A percentile compares a stretch with the other conserved stretches of the same genome.
Conservation (phyloP, 208 protist genomes). For the Acanthamoeba triangularis region DNA sequence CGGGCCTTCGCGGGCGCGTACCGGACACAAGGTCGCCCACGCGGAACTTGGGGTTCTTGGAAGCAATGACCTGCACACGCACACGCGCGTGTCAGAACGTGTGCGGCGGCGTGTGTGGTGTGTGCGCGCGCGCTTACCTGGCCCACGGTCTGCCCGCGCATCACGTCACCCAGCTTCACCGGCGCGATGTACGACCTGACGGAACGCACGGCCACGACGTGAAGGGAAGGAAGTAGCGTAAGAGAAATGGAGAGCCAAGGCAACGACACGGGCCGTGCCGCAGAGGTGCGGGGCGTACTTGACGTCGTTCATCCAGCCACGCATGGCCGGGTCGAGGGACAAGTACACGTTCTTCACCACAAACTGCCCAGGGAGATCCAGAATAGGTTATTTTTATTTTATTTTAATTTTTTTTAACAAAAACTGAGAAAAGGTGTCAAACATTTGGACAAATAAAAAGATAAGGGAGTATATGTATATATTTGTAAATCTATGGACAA, state of each 20-base stretch:
- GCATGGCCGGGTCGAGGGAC: constrained; percentile 69
- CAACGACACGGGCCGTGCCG: background rate
- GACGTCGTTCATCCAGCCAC: constrained; percentile 71
- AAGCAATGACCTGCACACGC: constrained; percentile 45
- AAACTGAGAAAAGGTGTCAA: background rate
- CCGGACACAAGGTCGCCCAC: constrained; percentile 56
- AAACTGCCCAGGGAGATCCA: background rate
- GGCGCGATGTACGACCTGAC: constrained; percentile 71
- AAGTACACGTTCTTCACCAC: constrained; percentile 68
- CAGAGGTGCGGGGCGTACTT: constrained; percentile 14
- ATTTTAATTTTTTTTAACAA: background rate
- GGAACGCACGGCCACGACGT: background rate
- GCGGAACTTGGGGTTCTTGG: constrained; percentile 70
- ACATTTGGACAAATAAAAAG: too few relatives aligned
- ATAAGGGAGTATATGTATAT: too few relatives aligned
- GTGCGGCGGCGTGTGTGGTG: background rate
- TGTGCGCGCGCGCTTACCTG: background rate
- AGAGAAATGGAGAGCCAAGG: background rate
- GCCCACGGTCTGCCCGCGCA: constrained; percentile 67
- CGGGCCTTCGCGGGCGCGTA: background rate
- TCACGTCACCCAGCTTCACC: constrained; percentile 75
- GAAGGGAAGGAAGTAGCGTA: background rate
- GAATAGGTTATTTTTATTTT: background rate
- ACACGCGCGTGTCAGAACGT: background rate
- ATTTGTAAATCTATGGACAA: background rate